Conservation (phyloP, 1,284 basidiomycete species). For the Cryptococcus sp. region DNA sequence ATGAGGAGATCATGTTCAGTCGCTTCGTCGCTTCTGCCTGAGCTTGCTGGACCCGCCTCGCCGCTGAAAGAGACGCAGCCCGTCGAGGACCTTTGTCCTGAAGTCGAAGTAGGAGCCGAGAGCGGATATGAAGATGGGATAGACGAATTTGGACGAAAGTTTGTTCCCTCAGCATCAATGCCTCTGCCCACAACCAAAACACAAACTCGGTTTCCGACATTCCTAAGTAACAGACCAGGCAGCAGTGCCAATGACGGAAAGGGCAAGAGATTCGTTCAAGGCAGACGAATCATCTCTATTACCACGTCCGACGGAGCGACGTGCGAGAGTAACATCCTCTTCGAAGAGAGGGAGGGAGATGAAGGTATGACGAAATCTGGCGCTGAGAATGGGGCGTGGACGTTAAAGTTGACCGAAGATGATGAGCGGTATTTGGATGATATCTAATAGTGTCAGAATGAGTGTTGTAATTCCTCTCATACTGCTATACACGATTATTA, state of each 20-base stretch:
- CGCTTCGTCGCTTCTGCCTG: constrained; percentile 6
- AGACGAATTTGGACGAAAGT: constrained; percentile 10
- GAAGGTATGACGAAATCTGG: neutral
- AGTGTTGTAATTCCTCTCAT: neutral
- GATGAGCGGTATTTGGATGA: constrained; percentile 22
- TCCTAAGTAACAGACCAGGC: neutral
- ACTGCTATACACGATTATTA: no score
- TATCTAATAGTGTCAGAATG: constrained; percentile 4
- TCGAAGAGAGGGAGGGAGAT: constrained; percentile 2
- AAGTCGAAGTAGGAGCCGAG: neutral
- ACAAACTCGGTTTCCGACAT: neutral
- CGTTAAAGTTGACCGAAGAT: constrained; percentile 12
- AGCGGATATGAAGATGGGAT: neutral
- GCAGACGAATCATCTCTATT: neutral
- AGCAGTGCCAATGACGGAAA: neutral
- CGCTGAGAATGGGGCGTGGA: constrained; percentile 14
- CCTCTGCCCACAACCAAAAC: no score
- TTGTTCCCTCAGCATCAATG: no score
- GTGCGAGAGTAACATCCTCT: constrained; percentile 7
- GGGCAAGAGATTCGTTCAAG: constrained; percentile 1
- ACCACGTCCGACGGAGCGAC: constrained; percentile 2
- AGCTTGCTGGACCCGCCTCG: neutral
- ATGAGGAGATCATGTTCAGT: constrained; percentile 6
- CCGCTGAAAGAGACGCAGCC: constrained; percentile 1
- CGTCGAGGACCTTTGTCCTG: no score